A percentile compares a stretch with the other conserved stretches of the same genome.
These are phyloP conservation scores for Chlamydomonas asymmetrica DNA, from an alignment of 139 green algal species.

Conservation along the genomic window DNA sequence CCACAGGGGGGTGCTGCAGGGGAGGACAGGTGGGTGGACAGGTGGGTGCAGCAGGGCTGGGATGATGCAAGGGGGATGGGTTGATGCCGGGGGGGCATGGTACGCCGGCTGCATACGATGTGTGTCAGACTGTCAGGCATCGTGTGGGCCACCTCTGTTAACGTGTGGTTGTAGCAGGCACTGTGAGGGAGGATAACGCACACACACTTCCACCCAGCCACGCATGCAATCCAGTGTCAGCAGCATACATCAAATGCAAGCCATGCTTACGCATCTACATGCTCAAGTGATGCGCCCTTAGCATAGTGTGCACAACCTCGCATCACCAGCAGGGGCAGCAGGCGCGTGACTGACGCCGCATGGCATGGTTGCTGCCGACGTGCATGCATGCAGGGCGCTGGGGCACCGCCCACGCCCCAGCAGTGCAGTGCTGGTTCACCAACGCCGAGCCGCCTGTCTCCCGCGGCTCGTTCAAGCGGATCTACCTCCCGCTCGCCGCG, in stretches of 20 bases:
- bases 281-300: too few relatives aligned
- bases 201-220: neutral
- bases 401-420: neutral
- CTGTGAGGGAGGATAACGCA: neutral
- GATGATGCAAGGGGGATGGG: constrained; percentile 18
- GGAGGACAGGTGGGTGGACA: neutral
- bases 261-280: too few relatives aligned
- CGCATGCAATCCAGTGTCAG: neutral
- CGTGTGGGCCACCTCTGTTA: too few relatives aligned
- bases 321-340: too few relatives aligned
- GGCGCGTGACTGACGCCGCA: too few relatives aligned
- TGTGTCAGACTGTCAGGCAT: too few relatives aligned
- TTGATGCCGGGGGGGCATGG: neutral
- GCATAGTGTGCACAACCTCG: too few relatives aligned
- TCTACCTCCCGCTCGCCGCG: constrained; percentile 7
- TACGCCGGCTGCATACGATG: too few relatives aligned
- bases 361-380: neutral
- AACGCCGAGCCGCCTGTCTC: constrained; percentile 18
- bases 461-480: constrained; percentile 4
- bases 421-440: constrained; percentile 18
- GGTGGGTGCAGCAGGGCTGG: neutral
- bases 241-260: neutral
- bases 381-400: constrained; percentile 25
- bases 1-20: neutral
- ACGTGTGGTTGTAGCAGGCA: neutral